A percentile compares a stretch with the other conserved stretches of the same genome.
phyloP scores from a whole-genome alignment of 1,284 basidiomycete genomes.

The Cryptococcus deneoformans region DNA sequence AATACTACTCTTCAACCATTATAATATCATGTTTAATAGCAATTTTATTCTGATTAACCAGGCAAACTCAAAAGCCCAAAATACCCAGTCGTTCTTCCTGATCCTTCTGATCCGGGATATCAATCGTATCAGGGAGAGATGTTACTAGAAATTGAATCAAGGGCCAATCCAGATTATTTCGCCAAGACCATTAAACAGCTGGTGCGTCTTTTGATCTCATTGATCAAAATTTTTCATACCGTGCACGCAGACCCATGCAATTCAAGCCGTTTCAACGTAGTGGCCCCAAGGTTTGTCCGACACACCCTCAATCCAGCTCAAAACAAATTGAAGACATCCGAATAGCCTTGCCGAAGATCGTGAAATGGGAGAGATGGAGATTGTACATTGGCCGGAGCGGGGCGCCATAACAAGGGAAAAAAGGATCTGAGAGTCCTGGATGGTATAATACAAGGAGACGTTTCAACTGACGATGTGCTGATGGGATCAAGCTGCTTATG shows the following conservation, averaged over 20 bases:
- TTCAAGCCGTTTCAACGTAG: too few relatives aligned
- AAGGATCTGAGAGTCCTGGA: constrained; percentile 3
- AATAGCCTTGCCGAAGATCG: constrained; percentile 13
- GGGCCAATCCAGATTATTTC: too few relatives aligned
- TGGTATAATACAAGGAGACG: not conserved
- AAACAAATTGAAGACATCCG: constrained; percentile 15
- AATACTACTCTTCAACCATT: too few relatives aligned
- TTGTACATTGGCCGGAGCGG: constrained; percentile 19
- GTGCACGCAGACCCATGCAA: too few relatives aligned
- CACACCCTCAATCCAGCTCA: constrained; percentile 17
- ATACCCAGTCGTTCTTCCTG: constrained; percentile 17
- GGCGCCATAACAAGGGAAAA: constrained; percentile 10
- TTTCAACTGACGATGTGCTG: too few relatives aligned
- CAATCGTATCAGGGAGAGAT: not conserved
- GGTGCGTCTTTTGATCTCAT: too few relatives aligned
- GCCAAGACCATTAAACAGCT: too few relatives aligned
- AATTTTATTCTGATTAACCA: not conserved
- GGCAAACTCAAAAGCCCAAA: constrained; percentile 10
- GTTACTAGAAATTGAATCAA: too few relatives aligned
- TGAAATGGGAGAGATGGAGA: constrained; percentile 7
- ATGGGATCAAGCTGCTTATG: too few relatives aligned
- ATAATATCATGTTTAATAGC: too few relatives aligned
- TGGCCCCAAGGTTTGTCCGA: not conserved
- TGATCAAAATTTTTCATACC: too few relatives aligned
- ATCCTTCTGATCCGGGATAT: constrained; percentile 2